These are phyloP conservation scores for Warburgia ugandensis DNA, from an alignment of 164 flowering plant genomes.

Conservation along the genomic window DNA sequence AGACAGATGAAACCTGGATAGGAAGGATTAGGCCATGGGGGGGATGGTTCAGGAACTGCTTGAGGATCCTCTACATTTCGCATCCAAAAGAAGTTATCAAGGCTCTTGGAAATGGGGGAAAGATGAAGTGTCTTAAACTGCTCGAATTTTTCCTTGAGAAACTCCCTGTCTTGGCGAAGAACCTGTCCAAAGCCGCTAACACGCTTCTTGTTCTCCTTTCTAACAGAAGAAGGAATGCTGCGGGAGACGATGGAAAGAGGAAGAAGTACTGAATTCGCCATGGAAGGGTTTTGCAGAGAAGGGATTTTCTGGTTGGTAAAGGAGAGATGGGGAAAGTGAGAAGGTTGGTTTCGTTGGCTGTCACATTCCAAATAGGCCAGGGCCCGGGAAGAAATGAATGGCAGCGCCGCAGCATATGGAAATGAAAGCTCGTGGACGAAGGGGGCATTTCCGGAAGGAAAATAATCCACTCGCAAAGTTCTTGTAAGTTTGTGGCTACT, in stretches of 20 bases:
- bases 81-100: conserved; percentile 68
- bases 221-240: not conserved
- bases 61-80: conserved; percentile 55
- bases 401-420: too few relatives aligned
- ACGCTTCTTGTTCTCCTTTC: conserved; percentile 2
- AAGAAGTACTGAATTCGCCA: not conserved
- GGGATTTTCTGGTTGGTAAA: too few relatives aligned
- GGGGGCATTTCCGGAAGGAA: too few relatives aligned
- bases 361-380: too few relatives aligned
- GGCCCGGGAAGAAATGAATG: too few relatives aligned
- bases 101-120: conserved; percentile 42
- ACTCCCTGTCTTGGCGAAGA: conserved; percentile 60
- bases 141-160: conserved; percentile 37
- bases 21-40: conserved; percentile 41
- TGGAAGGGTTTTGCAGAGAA: too few relatives aligned
- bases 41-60: conserved; percentile 17
- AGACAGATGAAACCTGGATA: conserved; percentile 57
- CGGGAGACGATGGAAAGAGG: conserved; percentile 1
- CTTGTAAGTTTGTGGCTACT: too few relatives aligned
- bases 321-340: too few relatives aligned
- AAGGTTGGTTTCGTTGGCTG: too few relatives aligned
- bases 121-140: conserved; percentile 58
- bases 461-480: too few relatives aligned
- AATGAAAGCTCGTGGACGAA: too few relatives aligned
- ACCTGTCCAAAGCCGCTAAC: conserved; percentile 41